phyloP scores from a whole-genome alignment of 176 grass and related monocot genomes.

The Triticum turgidum region DNA sequence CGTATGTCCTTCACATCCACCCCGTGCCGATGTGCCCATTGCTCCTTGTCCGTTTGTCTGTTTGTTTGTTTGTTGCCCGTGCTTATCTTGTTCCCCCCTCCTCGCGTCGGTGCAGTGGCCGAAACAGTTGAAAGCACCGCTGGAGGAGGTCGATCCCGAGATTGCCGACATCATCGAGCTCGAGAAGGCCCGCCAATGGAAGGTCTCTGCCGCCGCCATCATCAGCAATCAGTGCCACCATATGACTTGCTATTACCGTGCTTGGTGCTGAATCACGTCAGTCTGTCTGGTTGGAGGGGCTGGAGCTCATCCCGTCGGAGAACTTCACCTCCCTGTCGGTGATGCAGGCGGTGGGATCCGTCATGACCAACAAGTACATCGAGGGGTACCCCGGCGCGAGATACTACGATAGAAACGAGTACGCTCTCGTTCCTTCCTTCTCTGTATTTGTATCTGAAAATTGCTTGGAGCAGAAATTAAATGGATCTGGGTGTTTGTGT shows the following conservation, averaged over 20 bases:
- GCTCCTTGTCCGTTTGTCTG: not conserved
- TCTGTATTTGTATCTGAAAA: not conserved
- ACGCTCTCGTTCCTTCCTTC: not conserved
- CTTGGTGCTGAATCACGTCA: conserved; percentile 3
- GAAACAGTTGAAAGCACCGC: conserved; percentile 80
- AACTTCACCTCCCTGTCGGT: conserved; percentile 94
- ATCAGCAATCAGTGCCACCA: not conserved
- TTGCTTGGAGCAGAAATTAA: conserved; percentile 1
- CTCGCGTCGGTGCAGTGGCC: conserved; percentile 61
- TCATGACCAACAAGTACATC: conserved; percentile 99
- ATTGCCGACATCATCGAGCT: conserved; percentile 89
- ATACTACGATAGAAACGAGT: conserved; percentile 99
- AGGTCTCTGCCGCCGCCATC: conserved; percentile 36
- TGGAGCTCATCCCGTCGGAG: conserved; percentile 97
- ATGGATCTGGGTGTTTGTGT: not conserved
- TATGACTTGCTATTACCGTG: not conserved
- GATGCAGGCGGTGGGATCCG: conserved; percentile 95
- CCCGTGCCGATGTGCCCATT: not conserved
- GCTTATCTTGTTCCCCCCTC: not conserved
- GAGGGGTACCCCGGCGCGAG: conserved; percentile 97
- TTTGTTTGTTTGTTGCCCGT: not conserved
- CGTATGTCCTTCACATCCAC: conserved; percentile 11
- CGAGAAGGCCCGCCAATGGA: conserved; percentile 98
- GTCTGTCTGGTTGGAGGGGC: conserved; percentile 51
- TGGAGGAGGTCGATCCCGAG: conserved; percentile 88